phyloP scores from a whole-genome alignment of 2,329 filamentous ascomycete species.

The Cordyceps sp. region DNA sequence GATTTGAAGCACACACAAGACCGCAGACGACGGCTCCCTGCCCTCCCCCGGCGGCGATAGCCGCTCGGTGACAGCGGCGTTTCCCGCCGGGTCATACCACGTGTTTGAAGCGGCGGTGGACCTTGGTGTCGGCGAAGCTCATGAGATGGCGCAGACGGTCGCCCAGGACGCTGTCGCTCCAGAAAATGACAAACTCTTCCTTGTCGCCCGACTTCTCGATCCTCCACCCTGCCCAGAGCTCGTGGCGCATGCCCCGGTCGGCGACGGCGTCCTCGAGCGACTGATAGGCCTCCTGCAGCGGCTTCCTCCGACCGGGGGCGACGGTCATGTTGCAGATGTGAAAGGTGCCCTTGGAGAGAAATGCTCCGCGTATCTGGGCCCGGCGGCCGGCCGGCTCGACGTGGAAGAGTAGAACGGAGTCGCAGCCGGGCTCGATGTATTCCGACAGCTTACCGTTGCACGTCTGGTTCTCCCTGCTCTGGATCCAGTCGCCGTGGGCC shows the following conservation, averaged over 20 bases:
- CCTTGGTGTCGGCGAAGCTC: constrained; percentile 6
- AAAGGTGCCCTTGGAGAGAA: constrained; percentile 12
- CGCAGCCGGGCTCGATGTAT: constrained; percentile 16
- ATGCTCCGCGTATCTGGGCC: constrained; percentile 8
- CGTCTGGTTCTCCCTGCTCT: constrained; percentile 20
- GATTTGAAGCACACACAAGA: constrained; percentile 15
- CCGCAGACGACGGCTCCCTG: neutral
- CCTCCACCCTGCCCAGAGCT: constrained; percentile 23
- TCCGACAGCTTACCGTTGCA: constrained; percentile 15
- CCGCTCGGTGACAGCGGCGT: too few species aligned
- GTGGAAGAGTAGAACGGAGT: constrained; percentile 23
- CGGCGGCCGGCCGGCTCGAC: constrained; percentile 15
- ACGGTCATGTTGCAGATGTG: constrained; percentile 19
- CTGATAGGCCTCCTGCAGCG: constrained; percentile 17
- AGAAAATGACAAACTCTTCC: constrained; percentile 23
- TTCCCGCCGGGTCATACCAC: constrained; percentile 5
- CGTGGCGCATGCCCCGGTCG: constrained; percentile 11
- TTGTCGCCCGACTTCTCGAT: constrained; percentile 18
- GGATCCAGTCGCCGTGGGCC: constrained; percentile 25
- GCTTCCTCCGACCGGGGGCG: constrained; percentile 11
- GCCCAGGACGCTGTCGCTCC: constrained; percentile 18
- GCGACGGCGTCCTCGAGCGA: constrained; percentile 14
- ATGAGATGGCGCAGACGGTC: constrained; percentile 13
- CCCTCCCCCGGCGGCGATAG: neutral
- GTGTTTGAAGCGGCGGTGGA: constrained; percentile 9